These are phyloP conservation scores for Xerocomus minutiporus DNA, from an alignment of 1,284 basidiomycete species.

Conservation along the genomic window DNA sequence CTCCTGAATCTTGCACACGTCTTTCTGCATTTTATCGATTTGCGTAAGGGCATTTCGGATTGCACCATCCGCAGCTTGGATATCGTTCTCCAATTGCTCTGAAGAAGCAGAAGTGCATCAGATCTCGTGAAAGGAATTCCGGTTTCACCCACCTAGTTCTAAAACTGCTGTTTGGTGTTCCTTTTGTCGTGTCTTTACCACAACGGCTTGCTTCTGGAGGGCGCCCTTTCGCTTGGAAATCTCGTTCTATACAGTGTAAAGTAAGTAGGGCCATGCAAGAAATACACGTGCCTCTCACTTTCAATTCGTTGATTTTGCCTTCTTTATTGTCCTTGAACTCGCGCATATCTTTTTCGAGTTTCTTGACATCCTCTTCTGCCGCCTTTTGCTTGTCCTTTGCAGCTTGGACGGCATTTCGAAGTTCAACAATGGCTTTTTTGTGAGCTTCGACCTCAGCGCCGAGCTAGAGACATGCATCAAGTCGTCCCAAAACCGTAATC, in stretches of 20 bases:
- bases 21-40: conserved; percentile 57
- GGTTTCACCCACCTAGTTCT: conserved; percentile 67
- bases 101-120: neutral
- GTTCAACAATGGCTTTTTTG: conserved; percentile 62
- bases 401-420: conserved; percentile 60
- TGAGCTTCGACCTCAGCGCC: conserved; percentile 75
- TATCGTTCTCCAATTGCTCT: conserved; percentile 86
- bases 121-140: neutral
- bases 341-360: conserved; percentile 93
- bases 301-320: conserved; percentile 92
- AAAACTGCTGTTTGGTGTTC: conserved; percentile 84
- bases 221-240: conserved; percentile 80
- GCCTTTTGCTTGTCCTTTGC: conserved; percentile 76
- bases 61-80: conserved; percentile 55
- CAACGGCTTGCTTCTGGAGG: conserved; percentile 75
- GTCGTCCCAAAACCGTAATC: neutral
- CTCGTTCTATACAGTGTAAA: conserved; percentile 42
- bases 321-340: conserved; percentile 99
- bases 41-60: conserved; percentile 59
- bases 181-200: conserved; percentile 84
- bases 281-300: conserved; percentile 48
- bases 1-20: conserved; percentile 57
- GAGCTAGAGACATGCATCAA: conserved; percentile 47
- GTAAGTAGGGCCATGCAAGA: conserved; percentile 8
- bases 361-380: conserved; percentile 76